Percentiles rank a stretch among this genome's conserved stretches.
Conservation (phyloP, 345 rosid genomes). For the Salix dunnii region DNA sequence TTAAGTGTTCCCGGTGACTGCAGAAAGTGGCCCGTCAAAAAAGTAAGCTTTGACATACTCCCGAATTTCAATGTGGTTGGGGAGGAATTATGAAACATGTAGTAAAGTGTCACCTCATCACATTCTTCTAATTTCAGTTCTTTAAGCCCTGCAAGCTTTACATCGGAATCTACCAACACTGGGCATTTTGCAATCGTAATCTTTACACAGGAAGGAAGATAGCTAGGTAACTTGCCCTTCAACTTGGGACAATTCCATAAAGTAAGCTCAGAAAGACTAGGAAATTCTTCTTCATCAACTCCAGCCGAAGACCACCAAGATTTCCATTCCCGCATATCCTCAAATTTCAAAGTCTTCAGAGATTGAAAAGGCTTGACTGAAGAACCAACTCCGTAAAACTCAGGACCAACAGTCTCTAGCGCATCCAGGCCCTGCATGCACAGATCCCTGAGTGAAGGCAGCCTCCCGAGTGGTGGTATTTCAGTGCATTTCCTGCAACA, state of each 20-base stretch:
- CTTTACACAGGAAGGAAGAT: constrained; percentile 15
- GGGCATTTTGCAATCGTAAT: constrained; percentile 4
- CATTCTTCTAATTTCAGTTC: constrained; percentile 10
- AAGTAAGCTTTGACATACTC: neutral
- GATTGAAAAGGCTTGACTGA: constrained; percentile 6
- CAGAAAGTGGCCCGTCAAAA: neutral
- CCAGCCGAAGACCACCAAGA: constrained; percentile 22
- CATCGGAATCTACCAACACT: neutral
- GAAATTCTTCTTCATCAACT: constrained; percentile 20
- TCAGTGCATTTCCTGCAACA: neutral
- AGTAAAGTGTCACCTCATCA: neutral
- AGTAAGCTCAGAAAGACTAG: constrained; percentile 26
- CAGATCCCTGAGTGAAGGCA: constrained; percentile 10
- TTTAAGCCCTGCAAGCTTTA: constrained; percentile 1
- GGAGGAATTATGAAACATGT: neutral
- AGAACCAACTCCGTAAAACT: constrained; percentile 11
- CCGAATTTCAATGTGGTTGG: neutral
- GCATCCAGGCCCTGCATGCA: constrained; percentile 1
- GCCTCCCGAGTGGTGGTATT: constrained; percentile 9
- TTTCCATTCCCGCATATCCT: constrained; percentile 27
- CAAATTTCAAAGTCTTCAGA: constrained; percentile 12
- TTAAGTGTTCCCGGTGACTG: neutral
- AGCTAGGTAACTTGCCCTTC: constrained; percentile 18
- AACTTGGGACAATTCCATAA: constrained; percentile 30
- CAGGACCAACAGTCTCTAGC: constrained; percentile 5